Conservation (phyloP, 805 yeast genomes). For the Clavispora fructus region DNA sequence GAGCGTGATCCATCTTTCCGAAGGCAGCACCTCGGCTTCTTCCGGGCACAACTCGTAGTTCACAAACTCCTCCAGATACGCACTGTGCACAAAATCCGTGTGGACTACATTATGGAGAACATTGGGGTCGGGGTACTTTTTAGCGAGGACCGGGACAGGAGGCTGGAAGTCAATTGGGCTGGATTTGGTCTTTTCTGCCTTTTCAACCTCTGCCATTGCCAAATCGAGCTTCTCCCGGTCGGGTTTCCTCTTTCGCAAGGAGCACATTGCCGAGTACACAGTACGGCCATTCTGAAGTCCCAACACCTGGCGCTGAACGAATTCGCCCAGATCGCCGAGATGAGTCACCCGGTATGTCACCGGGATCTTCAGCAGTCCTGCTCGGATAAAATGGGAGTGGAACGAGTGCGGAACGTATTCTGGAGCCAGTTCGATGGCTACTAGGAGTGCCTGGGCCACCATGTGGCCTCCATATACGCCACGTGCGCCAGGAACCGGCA, state of each 20-base stretch:
- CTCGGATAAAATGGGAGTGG: constrained; percentile 56
- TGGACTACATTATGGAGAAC: constrained; percentile 24
- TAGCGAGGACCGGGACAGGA: constrained; percentile 15
- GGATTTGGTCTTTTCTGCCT: not conserved
- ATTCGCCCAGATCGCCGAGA: constrained; percentile 49
- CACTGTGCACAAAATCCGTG: constrained; percentile 34
- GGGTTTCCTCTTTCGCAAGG: constrained; percentile 26
- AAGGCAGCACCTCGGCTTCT: constrained; percentile 23
- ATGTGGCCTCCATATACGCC: constrained; percentile 71
- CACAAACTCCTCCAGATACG: constrained; percentile 33
- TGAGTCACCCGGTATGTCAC: constrained; percentile 50
- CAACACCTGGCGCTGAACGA: constrained; percentile 47
- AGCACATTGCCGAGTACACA: constrained; percentile 48
- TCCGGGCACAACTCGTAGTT: constrained; percentile 31
- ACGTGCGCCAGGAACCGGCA: constrained; percentile 43
- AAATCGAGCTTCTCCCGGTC: too few species aligned
- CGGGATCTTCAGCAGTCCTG: constrained; percentile 44
- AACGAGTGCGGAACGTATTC: constrained; percentile 50
- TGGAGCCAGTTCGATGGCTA: constrained; percentile 47
- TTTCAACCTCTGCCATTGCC: too few species aligned
- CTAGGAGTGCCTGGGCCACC: constrained; percentile 60
- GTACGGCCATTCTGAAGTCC: constrained; percentile 50
- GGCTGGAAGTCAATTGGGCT: constrained; percentile 7
- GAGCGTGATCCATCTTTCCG: constrained; percentile 38
- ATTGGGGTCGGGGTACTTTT: constrained; percentile 24